These are phyloP conservation scores for Hypoxylon rubiginosum DNA, from an alignment of 2,329 filamentous ascomycete species.

Conservation along the genomic window DNA sequence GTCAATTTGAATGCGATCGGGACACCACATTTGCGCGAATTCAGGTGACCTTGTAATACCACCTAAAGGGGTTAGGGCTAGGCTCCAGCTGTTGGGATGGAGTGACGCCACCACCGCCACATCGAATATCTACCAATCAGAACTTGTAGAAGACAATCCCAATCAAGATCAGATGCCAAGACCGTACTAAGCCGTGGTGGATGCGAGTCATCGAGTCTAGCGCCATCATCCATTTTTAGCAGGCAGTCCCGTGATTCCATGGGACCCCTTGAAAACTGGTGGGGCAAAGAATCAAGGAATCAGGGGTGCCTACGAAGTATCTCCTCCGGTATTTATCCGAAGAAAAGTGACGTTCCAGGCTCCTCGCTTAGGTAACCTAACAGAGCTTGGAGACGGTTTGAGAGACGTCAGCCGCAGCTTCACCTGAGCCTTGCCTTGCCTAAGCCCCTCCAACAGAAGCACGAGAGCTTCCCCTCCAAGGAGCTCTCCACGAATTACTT, in stretches of 20 bases:
- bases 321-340: slow-evolving; percentile 26
- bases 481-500: slow-evolving; percentile 15
- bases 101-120: slow-evolving; percentile 15
- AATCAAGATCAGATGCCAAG: slow-evolving; percentile 16
- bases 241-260: neutral
- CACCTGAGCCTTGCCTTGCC: slow-evolving; percentile 25
- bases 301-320: no score
- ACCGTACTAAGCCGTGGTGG: slow-evolving; percentile 4
- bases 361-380: slow-evolving; percentile 28
- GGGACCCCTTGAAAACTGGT: neutral
- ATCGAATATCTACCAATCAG: slow-evolving; percentile 17
- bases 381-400: slow-evolving; percentile 28
- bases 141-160: neutral
- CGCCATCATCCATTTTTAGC: slow-evolving; percentile 21
- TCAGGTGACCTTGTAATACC: slow-evolving; percentile 37
- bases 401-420: slow-evolving; percentile 40
- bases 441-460: slow-evolving; percentile 36
- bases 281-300: no score
- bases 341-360: slow-evolving; percentile 43
- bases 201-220: slow-evolving; percentile 33
- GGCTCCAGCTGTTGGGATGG: slow-evolving; percentile 26
- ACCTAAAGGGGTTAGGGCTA: slow-evolving; percentile 30
- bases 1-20: slow-evolving; percentile 31
- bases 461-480: slow-evolving; percentile 15
- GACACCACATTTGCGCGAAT: slow-evolving; percentile 44